phyloP scores from a whole-genome alignment of 352 stramenopile genomes.

The Phytophthora constricta region DNA sequence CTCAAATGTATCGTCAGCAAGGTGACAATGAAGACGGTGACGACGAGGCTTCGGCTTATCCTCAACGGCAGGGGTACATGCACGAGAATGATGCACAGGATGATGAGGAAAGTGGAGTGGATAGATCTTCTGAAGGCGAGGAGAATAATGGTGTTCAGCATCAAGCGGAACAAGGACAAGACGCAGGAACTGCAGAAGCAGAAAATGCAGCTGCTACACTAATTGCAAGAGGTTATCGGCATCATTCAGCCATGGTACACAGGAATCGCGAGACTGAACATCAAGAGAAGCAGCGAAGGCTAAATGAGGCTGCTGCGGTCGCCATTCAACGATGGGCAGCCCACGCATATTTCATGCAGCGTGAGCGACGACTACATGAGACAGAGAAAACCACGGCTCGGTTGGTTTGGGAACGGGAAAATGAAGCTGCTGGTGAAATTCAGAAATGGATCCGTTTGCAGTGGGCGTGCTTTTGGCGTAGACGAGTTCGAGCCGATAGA shows the following conservation, averaged over 20 bases:
- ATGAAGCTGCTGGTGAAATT: conserved; percentile 22
- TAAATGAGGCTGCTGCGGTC: conserved; percentile 20
- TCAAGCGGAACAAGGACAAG: background rate
- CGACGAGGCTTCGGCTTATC: conserved; percentile 34
- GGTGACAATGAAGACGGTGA: conserved; percentile 38
- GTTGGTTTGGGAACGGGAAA: conserved; percentile 8
- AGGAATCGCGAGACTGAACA: conserved; percentile 4
- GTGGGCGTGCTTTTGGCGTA: conserved; percentile 36
- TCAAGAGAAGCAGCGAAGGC: conserved; percentile 10
- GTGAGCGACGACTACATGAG: conserved; percentile 6
- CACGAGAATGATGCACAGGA: conserved; percentile 24
- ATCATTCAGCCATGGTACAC: conserved; percentile 8
- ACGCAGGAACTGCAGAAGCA: background rate
- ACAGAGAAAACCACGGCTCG: conserved; percentile 10
- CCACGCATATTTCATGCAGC: conserved; percentile 36
- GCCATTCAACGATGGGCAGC: conserved; percentile 57
- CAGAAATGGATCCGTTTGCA: conserved; percentile 39
- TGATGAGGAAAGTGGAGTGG: conserved; percentile 24
- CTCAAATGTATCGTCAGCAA: conserved; percentile 28
- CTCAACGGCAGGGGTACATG: conserved; percentile 35
- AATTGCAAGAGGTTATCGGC: conserved; percentile 43
- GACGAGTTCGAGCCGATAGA: conserved; percentile 24
- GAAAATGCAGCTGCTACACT: conserved; percentile 32
- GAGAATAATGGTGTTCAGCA: conserved; percentile 6
- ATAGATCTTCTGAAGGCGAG: background rate